Conservation (phyloP, 768 basidiomycete genomes). For the Leccinum ochraceum region DNA sequence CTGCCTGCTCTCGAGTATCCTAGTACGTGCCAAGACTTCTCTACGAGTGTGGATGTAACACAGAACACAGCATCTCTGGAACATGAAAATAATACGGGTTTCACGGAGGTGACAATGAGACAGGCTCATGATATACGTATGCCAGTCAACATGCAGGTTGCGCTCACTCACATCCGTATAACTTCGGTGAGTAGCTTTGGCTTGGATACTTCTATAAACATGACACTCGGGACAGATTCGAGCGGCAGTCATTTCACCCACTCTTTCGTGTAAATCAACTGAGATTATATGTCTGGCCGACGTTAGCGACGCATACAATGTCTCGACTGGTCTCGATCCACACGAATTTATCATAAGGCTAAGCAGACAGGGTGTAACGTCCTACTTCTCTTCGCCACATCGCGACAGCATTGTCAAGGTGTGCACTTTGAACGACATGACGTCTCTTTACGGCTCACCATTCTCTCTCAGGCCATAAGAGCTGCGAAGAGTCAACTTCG, state of each 20-base stretch:
- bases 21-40: slow-evolving; percentile 40
- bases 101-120: slow-evolving; percentile 67
- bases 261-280: slow-evolving; percentile 70
- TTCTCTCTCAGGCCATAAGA: slow-evolving; percentile 57
- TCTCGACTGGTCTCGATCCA: slow-evolving; percentile 73
- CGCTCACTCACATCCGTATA: slow-evolving; percentile 70
- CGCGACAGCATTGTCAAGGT: slow-evolving; percentile 80
- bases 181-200: slow-evolving; percentile 57
- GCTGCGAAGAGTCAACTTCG: slow-evolving; percentile 72
- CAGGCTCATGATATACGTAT: slow-evolving; percentile 64
- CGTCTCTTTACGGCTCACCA: neutral
- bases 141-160: slow-evolving; percentile 70
- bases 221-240: slow-evolving; percentile 49
- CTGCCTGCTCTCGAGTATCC: slow-evolving; percentile 53
- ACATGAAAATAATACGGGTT: slow-evolving; percentile 53
- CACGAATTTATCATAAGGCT: slow-evolving; percentile 82
- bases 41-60: slow-evolving; percentile 11
- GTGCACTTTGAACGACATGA: slow-evolving; percentile 4
- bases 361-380: slow-evolving; percentile 65
- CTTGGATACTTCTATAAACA: neutral
- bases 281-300: slow-evolving; percentile 81
- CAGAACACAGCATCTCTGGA: slow-evolving; percentile 56
- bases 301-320: slow-evolving; percentile 85
- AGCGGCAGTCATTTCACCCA: slow-evolving; percentile 68
- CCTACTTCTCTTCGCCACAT: slow-evolving; percentile 72